Conservation (phyloP, 1,139 yeast species). For the Hansenula sp. region DNA sequence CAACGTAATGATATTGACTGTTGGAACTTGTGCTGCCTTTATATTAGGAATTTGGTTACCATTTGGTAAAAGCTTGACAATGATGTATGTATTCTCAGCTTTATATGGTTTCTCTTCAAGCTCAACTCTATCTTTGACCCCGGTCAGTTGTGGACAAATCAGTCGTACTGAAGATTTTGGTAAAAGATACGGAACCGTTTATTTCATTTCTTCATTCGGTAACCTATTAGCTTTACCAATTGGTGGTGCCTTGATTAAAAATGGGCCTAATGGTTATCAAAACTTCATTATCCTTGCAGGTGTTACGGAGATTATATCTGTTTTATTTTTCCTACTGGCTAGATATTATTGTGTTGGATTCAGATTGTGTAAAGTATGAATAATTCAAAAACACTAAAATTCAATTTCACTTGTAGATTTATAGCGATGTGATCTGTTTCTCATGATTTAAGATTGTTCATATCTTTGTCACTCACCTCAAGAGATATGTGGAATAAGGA, state of each 20-base stretch:
- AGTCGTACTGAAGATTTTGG: slow-evolving; percentile 40
- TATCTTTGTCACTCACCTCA: too few species aligned
- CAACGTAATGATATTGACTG: slow-evolving; percentile 45
- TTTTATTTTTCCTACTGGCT: slow-evolving; percentile 27
- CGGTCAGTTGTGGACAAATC: slow-evolving; percentile 29
- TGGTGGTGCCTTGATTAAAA: slow-evolving; percentile 45
- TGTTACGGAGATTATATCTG: slow-evolving; percentile 12
- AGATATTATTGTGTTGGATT: slow-evolving; percentile 20
- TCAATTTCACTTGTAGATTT: too few species aligned
- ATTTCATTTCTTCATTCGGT: slow-evolving; percentile 38
- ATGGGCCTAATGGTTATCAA: slow-evolving; percentile 23
- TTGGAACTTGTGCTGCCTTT: slow-evolving; percentile 32
- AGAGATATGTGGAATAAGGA: too few species aligned
- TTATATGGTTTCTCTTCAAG: slow-evolving; percentile 54
- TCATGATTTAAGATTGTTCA: too few species aligned
- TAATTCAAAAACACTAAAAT: too few species aligned
- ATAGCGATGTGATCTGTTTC: too few species aligned
- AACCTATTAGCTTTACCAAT: slow-evolving; percentile 44
- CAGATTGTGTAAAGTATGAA: too few species aligned
- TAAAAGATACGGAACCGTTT: slow-evolving; percentile 42
- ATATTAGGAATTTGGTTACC: slow-evolving; percentile 43
- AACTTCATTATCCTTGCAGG: slow-evolving; percentile 18
- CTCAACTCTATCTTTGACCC: slow-evolving; percentile 42
- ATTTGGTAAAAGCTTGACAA: slow-evolving; percentile 46
- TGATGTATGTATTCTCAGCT: slow-evolving; percentile 27